Conservation (phyloP, 371 early-diverging fungal genomes). For the Umbelopsis sp. region DNA sequence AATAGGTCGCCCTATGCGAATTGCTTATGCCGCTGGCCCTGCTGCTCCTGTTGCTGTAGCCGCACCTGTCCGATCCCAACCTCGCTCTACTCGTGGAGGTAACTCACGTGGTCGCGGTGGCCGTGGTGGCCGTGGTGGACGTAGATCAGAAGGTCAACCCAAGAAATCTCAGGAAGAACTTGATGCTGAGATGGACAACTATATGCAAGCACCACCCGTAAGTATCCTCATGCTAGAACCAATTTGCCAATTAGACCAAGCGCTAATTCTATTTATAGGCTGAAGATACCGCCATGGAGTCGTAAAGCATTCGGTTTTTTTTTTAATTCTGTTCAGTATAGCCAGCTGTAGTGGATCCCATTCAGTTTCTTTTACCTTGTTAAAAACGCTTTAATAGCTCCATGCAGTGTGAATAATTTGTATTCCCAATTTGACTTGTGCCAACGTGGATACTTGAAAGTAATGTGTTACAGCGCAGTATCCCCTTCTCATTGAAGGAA, state of each 20-base stretch:
- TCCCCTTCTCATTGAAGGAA: no score
- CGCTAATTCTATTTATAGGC: constrained; percentile 2
- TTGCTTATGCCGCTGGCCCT: constrained; percentile 32
- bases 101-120: constrained; percentile 25
- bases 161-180: constrained; percentile 45
- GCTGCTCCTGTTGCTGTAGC: constrained; percentile 3
- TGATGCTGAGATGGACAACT: constrained; percentile 58
- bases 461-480: no score
- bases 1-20: constrained; percentile 56
- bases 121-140: constrained; percentile 27
- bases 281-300: constrained; percentile 13
- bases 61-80: constrained; percentile 17
- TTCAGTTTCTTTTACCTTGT: no score
- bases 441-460: no score
- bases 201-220: constrained; percentile 40
- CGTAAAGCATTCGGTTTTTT: not conserved
- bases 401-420: no score
- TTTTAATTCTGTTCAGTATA: not conserved
- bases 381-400: no score
- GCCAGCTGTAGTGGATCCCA: no score
- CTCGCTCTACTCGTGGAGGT: constrained; percentile 23
- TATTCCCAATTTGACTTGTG: no score
- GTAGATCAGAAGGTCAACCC: constrained; percentile 32
- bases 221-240: constrained; percentile 9
- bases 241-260: not conserved